Conservation (phyloP, 441 rosid species). For the Cnidoscolus chayamansa region DNA sequence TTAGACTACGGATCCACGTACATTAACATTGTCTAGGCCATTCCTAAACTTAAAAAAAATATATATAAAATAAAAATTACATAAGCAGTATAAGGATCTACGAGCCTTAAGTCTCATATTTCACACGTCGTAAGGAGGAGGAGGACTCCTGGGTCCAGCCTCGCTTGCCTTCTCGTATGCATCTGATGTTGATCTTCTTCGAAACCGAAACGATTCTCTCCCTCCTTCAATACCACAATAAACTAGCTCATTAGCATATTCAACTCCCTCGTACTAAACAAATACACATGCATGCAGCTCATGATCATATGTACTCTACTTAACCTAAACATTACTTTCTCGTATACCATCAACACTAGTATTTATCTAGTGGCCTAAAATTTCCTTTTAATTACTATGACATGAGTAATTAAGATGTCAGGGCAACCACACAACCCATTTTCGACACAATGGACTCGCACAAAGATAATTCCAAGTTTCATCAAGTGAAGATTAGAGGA, state of each 20-base stretch:
- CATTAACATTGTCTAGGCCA: not conserved
- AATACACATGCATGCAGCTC: too few species aligned
- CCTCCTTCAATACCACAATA: slow-evolving; percentile 33
- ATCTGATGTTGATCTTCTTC: slow-evolving; percentile 70
- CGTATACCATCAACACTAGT: too few species aligned
- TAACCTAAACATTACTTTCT: too few species aligned
- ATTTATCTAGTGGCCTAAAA: too few species aligned
- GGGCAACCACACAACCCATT: too few species aligned
- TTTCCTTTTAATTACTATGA: too few species aligned
- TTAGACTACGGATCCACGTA: not conserved
- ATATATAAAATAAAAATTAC: not conserved
- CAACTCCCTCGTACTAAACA: too few species aligned
- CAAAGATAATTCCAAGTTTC: too few species aligned
- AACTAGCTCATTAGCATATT: not conserved
- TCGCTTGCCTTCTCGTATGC: slow-evolving; percentile 60
- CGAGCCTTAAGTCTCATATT: slow-evolving; percentile 30
- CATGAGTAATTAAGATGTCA: too few species aligned
- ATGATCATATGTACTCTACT: too few species aligned
- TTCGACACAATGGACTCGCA: too few species aligned
- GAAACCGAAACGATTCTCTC: slow-evolving; percentile 69
- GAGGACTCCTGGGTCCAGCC: slow-evolving; percentile 66
- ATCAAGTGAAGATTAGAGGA: too few species aligned
- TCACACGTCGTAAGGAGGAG: slow-evolving; percentile 83
- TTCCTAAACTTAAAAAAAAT: not conserved
- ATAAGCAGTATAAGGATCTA: not conserved